Evolutionary conservation across 495 filamentous ascomycete species (phyloP), one percentile per base, ranked within the genome.

Genomic region (Daldinia loculata): DNA sequence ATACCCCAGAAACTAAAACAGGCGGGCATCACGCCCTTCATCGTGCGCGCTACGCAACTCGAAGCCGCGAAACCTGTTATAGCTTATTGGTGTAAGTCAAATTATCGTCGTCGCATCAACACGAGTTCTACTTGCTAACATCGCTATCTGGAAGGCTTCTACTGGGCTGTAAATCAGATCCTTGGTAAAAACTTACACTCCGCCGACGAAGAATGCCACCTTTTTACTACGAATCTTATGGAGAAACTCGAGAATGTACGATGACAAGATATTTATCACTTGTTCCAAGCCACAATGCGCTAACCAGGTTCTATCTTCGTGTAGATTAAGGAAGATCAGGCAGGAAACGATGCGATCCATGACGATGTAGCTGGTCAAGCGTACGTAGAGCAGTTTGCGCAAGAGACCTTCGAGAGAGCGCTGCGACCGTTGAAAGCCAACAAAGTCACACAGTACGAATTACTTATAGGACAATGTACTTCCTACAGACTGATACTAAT

Each of bases 101-200:
- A 17, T 27, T 26, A 50, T 8, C 0, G 2, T 34, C 17, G 11
- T 38, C 45, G 53, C 52, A 53, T 62, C 24, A 38, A 4, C 9
- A 48, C 39, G 17, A 58, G 51, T 66, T 77, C 22, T 43, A 2
- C 29, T 53, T 34, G n/a, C 60, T 72, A 36, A 72, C 6, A 0
- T 27, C 8, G 7, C 8, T 14, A 22, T 30, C 2, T 8, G 1
- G 32, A 55, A 97, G 94, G 94, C 78, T 91, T 95, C 71, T 98
- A 94, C 77, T 94, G 91, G 87, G 92, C 95, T 36, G 91, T 96
- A 65, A 93, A 98, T 71, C 92, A 97, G 73, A 94, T 98, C 58
- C 89, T 99, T 6, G 83, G 87, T 15, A 91, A 89, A 78, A 82
- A 86, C 29, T 88, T 98, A 39, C 96, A 98, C 77, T 87, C 83